These are phyloP conservation scores for Fragosphaeria purpurea DNA, from an alignment of 2,329 filamentous ascomycete species.

Conservation along the genomic window DNA sequence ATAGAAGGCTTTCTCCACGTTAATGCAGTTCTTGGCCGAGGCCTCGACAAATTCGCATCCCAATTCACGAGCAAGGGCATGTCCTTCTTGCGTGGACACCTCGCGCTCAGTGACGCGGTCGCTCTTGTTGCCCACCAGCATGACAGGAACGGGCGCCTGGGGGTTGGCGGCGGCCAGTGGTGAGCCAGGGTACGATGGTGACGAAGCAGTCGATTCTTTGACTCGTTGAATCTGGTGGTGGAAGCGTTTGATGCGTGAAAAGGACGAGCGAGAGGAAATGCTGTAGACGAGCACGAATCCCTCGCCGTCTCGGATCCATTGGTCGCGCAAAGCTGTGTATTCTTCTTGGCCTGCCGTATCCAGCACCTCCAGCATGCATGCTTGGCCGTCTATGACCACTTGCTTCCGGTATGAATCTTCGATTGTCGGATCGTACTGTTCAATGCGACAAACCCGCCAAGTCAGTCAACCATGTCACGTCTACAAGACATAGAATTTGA, in stretches of 20 bases:
- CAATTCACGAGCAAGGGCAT: slow-evolving; percentile 79
- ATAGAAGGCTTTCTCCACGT: slow-evolving; percentile 97
- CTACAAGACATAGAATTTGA: too few species aligned
- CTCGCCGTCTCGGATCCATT: slow-evolving; percentile 97
- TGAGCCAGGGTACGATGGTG: slow-evolving; percentile 67
- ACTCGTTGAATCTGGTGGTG: slow-evolving; percentile 95
- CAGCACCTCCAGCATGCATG: slow-evolving; percentile 94
- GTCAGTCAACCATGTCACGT: neutral
- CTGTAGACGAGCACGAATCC: slow-evolving; percentile 97
- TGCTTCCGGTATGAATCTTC: slow-evolving; percentile 84
- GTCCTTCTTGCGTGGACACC: slow-evolving; percentile 92
- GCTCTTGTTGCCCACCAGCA: slow-evolving; percentile 98
- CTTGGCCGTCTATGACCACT: slow-evolving; percentile 86
- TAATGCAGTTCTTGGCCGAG: slow-evolving; percentile 95
- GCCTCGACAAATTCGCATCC: slow-evolving; percentile 96
- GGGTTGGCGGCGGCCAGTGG: slow-evolving; percentile 51
- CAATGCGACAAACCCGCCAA: neutral
- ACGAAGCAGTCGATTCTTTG: slow-evolving; percentile 77
- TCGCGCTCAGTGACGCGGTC: slow-evolving; percentile 93
- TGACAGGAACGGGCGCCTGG: slow-evolving; percentile 73
- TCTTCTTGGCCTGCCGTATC: slow-evolving; percentile 98
- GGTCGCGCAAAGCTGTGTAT: slow-evolving; percentile 90
- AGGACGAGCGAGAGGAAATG: slow-evolving; percentile 93
- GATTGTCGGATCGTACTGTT: slow-evolving; percentile 74
- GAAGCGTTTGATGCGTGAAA: slow-evolving; percentile 88